These are phyloP conservation scores for Alectoria sarmentosa DNA, from an alignment of 495 filamentous ascomycete species.

Conservation along the genomic window DNA sequence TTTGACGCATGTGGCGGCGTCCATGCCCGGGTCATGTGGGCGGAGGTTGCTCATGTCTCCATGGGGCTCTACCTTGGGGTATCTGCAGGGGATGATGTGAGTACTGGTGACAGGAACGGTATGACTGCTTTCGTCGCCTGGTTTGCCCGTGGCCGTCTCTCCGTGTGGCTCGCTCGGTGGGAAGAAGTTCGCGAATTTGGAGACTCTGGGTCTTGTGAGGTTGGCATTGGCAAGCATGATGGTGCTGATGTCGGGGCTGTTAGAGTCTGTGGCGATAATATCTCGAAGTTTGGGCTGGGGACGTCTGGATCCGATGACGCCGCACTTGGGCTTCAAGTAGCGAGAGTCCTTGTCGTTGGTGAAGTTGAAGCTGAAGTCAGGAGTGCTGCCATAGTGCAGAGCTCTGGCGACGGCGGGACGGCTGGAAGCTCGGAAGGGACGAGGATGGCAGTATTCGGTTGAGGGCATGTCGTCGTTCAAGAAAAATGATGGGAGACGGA, in stretches of 20 bases:
- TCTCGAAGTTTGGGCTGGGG: background rate
- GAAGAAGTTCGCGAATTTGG: background rate
- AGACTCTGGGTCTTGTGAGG: background rate
- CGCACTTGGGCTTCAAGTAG: background rate
- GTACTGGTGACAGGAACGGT: background rate
- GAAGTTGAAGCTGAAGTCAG: background rate
- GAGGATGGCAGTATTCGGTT: background rate
- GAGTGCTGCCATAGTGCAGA: background rate
- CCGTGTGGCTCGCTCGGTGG: background rate
- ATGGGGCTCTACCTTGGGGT: background rate
- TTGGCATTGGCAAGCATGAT: background rate
- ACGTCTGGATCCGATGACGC: slow-evolving; percentile 1
- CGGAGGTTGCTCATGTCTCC: background rate
- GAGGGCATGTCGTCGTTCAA: background rate
- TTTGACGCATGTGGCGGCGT: background rate
- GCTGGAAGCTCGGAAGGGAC: background rate
- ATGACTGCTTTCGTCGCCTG: background rate
- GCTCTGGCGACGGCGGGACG: background rate
- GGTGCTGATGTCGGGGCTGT: background rate
- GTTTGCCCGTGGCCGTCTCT: background rate
- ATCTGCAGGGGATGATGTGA: background rate
- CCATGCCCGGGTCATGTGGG: background rate
- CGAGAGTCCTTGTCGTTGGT: background rate
- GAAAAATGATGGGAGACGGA: background rate
- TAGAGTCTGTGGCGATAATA: background rate